Percentiles rank a stretch among this genome's conserved stretches.
phyloP scores from a whole-genome alignment of 2,329 filamentous ascomycete species.

The Teratosphaeriaceae sp. region DNA sequence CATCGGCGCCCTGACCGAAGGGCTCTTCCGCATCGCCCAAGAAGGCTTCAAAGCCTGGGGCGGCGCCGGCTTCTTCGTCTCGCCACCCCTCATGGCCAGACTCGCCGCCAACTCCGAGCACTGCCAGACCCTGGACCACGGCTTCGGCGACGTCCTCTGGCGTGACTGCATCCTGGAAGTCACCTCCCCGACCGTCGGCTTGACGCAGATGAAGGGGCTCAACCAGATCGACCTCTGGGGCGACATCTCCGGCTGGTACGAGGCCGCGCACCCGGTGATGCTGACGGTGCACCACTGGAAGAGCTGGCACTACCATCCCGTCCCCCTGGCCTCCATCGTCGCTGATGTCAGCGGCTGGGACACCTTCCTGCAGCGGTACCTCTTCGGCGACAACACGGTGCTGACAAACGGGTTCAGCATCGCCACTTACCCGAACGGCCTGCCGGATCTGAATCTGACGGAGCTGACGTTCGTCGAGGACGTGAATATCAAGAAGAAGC shows the following conservation, averaged over 20 bases:
- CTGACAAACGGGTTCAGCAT: slow-evolving; percentile 24
- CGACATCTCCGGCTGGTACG: slow-evolving; percentile 23
- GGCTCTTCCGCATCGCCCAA: slow-evolving; percentile 17
- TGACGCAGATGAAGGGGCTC: slow-evolving; percentile 20
- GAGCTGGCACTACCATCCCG: slow-evolving; percentile 21
- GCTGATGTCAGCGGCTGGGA: slow-evolving; percentile 21
- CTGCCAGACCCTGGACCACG: slow-evolving; percentile 16
- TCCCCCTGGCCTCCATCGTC: slow-evolving; percentile 17
- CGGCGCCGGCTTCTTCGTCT: slow-evolving; percentile 23
- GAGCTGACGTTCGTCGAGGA: slow-evolving; percentile 23
- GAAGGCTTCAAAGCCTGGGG: slow-evolving; percentile 26
- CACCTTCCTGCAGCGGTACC: slow-evolving; percentile 21
- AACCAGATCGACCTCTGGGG: slow-evolving; percentile 24
- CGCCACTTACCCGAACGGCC: slow-evolving; percentile 18
- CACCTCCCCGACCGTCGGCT: slow-evolving; percentile 20
- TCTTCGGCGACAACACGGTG: slow-evolving; percentile 18
- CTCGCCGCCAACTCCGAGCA: slow-evolving; percentile 16
- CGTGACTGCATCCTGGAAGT: slow-evolving; percentile 21
- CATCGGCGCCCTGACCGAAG: slow-evolving; percentile 22
- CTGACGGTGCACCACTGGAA: slow-evolving; percentile 26
- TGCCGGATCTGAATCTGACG: slow-evolving; percentile 21
- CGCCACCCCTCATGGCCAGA: slow-evolving; percentile 20
- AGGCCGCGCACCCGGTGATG: slow-evolving; percentile 18
- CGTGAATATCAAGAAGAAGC: slow-evolving; percentile 12
- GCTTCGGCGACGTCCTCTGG: slow-evolving; percentile 22